Evolutionary conservation across 2,329 filamentous ascomycete species (phyloP), one percentile per base, ranked within the genome.

Genomic region (Monosporascus sp.): DNA sequence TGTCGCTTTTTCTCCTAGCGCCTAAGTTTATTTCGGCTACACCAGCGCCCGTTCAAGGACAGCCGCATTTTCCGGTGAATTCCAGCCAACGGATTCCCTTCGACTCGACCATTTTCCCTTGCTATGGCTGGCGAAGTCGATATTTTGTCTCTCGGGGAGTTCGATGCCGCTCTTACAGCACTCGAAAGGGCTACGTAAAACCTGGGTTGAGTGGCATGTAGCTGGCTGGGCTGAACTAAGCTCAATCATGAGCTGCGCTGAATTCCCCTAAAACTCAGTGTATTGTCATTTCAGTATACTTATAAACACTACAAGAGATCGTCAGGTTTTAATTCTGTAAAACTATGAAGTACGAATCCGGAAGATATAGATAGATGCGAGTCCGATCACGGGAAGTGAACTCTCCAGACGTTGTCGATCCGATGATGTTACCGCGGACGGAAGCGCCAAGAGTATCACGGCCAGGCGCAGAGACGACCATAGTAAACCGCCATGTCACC

Each of bases 21-120:
- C 48, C 40, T 49, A 71, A 68, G 66, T 62, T 70, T 69, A 69
- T 63, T 69, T 69, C 68, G 66, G 68, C 67, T 69, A 60, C 62
- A 57, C 55, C 55, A 56, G 53, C 57, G 60, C 64, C 66, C 62
- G 61, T 41, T 46, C 52, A 38, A 50, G 48, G 31, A 43, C 50
- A 46, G 24, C n/a, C 43, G 20, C 37, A 34, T 47, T 40, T 38
- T 34, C 45, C 40, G 50, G 40, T 43, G 20, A 19, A 24, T 14
- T 19, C 4, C 40, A 24, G 43, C 43, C 43, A 46, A 46, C 43
- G 11, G 3, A 46, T 46, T n/a, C 14, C 2, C 11, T 16, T 7
- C 24, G n/a, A 7, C 20, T 46, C 20, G 24, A 46, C 24, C 7
- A 1, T 46, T 46, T 24, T 27, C 24, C 24, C 14, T 24, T 46